These are phyloP conservation scores for Fusarium odoratissimum DNA, from an alignment of 2,329 filamentous ascomycete genomes.

Conservation along the genomic window DNA sequence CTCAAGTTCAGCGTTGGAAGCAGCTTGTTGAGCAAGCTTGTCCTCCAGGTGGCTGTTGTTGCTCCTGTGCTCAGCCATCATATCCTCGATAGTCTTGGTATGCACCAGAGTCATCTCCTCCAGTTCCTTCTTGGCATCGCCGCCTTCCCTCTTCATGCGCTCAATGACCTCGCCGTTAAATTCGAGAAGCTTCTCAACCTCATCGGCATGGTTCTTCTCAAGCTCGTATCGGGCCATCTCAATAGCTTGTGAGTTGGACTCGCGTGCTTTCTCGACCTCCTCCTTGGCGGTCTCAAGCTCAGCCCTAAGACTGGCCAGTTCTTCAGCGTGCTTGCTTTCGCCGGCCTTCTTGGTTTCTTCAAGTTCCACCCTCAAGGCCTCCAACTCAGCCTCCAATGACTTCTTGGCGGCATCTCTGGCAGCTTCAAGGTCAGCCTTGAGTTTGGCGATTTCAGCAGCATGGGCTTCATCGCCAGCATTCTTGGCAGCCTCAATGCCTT, in stretches of 20 bases:
- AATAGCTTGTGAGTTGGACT: constrained; percentile 57
- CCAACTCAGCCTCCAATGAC: constrained; percentile 52
- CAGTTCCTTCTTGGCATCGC: constrained; percentile 55
- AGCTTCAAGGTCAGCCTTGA: constrained; percentile 47
- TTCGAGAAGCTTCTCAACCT: constrained; percentile 60
- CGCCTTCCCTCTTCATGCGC: constrained; percentile 53
- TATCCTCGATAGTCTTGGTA: constrained; percentile 54
- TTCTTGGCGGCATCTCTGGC: constrained; percentile 47
- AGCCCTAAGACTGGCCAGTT: constrained; percentile 50
- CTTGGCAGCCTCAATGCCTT: constrained; percentile 48
- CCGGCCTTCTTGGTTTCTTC: constrained; percentile 57
- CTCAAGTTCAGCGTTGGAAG: constrained; percentile 52
- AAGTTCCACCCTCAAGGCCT: constrained; percentile 55
- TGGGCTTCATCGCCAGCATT: constrained; percentile 48
- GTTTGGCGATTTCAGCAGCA: constrained; percentile 45
- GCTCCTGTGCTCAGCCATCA: constrained; percentile 54
- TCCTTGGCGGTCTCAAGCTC: constrained; percentile 41
- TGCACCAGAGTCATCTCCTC: constrained; percentile 55
- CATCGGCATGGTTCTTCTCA: constrained; percentile 58
- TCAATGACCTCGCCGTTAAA: constrained; percentile 57
- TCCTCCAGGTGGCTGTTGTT: constrained; percentile 51
- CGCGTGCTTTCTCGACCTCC: constrained; percentile 60
- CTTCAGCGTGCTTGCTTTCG: constrained; percentile 49
- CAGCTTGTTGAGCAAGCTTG: constrained; percentile 51
- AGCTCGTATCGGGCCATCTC: constrained; percentile 59